A percentile compares a stretch with the other conserved stretches of the same genome.
phyloP scores from a whole-genome alignment of 768 basidiomycete genomes.

The Termitomyces titanicus region DNA sequence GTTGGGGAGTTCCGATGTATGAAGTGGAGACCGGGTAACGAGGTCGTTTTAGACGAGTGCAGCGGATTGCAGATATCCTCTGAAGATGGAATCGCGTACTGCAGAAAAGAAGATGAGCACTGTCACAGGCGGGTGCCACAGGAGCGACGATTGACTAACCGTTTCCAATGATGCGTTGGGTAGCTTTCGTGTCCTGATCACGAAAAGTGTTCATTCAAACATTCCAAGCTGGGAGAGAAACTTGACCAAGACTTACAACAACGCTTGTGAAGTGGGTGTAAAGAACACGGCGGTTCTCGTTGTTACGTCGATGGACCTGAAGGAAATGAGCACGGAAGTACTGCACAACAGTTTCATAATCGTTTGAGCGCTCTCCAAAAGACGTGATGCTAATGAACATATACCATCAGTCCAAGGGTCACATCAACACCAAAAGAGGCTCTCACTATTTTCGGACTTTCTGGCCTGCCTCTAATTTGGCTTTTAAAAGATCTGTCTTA shows the following conservation, averaged over 20 bases:
- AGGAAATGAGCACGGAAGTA: conserved; percentile 89
- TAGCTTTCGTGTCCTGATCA: conserved; percentile 73
- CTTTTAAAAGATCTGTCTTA: conserved; percentile 73
- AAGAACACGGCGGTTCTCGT: conserved; percentile 75
- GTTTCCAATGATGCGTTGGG: conserved; percentile 79
- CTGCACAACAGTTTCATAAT: conserved; percentile 75
- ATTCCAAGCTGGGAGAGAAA: not conserved
- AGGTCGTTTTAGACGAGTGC: conserved; percentile 51
- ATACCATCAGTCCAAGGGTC: not conserved
- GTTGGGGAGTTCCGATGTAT: conserved; percentile 5
- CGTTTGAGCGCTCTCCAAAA: conserved; percentile 76
- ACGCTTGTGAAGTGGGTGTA: conserved; percentile 83
- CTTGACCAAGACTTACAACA: conserved; percentile 43
- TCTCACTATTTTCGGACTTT: conserved; percentile 78
- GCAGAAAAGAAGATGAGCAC: conserved; percentile 9
- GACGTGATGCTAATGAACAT: conserved; percentile 61
- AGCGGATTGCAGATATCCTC: conserved; percentile 70
- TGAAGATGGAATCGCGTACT: conserved; percentile 76
- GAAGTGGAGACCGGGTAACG: not conserved
- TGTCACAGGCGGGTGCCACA: not conserved
- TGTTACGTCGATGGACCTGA: conserved; percentile 76
- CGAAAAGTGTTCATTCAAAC: not conserved
- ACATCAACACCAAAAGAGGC: not conserved
- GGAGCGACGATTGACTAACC: conserved; percentile 39
- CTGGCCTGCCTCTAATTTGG: conserved; percentile 69